Evolutionary conservation across 441 rosid genomes (phyloP), one percentile per base, ranked within the genome.

Genomic region (Jatropha podagrica): DNA sequence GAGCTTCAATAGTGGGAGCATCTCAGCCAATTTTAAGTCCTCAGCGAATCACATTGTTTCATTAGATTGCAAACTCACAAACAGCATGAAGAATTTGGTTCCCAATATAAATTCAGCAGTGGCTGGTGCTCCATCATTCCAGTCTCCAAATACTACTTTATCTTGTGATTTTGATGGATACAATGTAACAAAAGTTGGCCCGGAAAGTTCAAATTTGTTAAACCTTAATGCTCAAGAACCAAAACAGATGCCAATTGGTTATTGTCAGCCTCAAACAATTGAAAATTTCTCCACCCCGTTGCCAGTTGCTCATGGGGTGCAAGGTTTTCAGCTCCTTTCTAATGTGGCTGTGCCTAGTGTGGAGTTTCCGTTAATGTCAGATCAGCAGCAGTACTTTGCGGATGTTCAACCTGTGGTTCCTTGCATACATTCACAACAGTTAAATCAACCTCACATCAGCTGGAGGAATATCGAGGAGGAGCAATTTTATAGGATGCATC

Each of bases 391-490:
- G 52, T 85, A 85, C 83, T 69, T 85, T 44, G 78, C 84, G 14
- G 82, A 86, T 65, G 70, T 90, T 0, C 90, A 85, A 68, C 66
- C 90, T 69, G 67, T 73, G 7, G 79, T 84, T 79, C 81, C 90
- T 71, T 84, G 81, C 78, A 78, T 89, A 55, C 83, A 73, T 68
- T 79, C 87, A 68, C 86, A 83, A 54, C 87, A 78, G 44, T 69
- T 86, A 26, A 83, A 82, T 65, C 87, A 87, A 51, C 80, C 91
- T 74, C 88, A 83, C 8, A 65, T 88, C 72, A 76, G 76, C 69
- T 88, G 92, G 90, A 88, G 88, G 62, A 79, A 77, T 79, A 54
- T 85, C 1, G 87, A 85, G 78, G 89, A 87, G 83, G 93, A 81
- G 18, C 82, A 83, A 64, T 80, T 77, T 75, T 87, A 85, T 73